These are phyloP conservation scores for Fusarium albidum DNA, from an alignment of 2,329 filamentous ascomycete genomes.

Conservation along the genomic window DNA sequence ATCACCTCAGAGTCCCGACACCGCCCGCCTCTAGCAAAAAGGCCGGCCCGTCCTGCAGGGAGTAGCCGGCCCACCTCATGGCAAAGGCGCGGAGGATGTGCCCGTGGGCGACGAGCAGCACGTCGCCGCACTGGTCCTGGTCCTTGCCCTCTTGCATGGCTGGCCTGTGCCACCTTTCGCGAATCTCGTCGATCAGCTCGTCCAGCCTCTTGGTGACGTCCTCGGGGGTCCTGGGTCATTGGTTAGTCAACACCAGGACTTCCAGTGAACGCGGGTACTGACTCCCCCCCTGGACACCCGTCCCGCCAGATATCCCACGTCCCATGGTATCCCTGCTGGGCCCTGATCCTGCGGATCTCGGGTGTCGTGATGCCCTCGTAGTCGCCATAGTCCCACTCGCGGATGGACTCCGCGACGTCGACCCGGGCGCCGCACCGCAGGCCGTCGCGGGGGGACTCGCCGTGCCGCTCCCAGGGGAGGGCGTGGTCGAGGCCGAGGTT, in stretches of 20 bases:
- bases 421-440: conserved; percentile 67
- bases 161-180: conserved; percentile 68
- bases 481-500: conserved; percentile 73
- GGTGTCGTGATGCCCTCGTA: conserved; percentile 83
- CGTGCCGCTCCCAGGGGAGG: conserved; percentile 73
- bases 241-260: conserved; percentile 22
- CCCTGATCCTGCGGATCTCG: conserved; percentile 69
- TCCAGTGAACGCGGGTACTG: conserved; percentile 45
- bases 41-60: conserved; percentile 76
- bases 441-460: conserved; percentile 45
- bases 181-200: conserved; percentile 77
- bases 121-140: conserved; percentile 48
- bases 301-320: conserved; percentile 91
- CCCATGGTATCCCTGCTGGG: conserved; percentile 62
- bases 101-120: conserved; percentile 82
- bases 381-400: conserved; percentile 88
- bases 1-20: conserved; percentile 78
- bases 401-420: conserved; percentile 74
- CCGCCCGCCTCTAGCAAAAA: conserved; percentile 91
- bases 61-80: conserved; percentile 82
- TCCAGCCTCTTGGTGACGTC: conserved; percentile 80
- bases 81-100: conserved; percentile 90
- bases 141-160: conserved; percentile 64
- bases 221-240: conserved; percentile 66
- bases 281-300: conserved; percentile 87